A percentile compares a stretch with the other conserved stretches of the same genome.
Conservation (phyloP, 1,139 yeast species). For the Scheffersomyces quercinus region DNA sequence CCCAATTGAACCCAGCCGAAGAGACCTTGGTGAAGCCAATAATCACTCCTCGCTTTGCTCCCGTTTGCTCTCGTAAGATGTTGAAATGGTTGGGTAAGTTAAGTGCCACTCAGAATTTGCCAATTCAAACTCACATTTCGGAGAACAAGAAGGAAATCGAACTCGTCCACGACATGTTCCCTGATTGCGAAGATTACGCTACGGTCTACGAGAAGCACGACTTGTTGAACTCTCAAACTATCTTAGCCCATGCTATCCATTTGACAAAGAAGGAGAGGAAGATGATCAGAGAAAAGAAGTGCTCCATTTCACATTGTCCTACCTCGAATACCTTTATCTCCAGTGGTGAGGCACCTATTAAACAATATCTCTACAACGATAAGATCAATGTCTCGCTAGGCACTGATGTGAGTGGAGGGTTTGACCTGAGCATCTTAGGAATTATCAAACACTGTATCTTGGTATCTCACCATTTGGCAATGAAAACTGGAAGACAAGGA, state of each 20-base stretch:
- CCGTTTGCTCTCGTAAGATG: constrained; percentile 70
- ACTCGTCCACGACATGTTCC: constrained; percentile 75
- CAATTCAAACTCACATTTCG: constrained; percentile 86
- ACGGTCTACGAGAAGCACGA: constrained; percentile 71
- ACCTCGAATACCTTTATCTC: constrained; percentile 85
- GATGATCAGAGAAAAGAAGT: constrained; percentile 49
- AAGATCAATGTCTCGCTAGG: constrained; percentile 83
- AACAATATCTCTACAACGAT: constrained; percentile 60
- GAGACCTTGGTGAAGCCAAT: constrained; percentile 64
- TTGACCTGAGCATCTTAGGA: constrained; percentile 72
- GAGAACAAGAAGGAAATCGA: constrained; percentile 77
- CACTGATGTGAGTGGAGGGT: constrained; percentile 93
- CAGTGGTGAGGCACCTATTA: constrained; percentile 86
- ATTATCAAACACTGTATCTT: constrained; percentile 77
- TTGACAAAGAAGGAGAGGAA: constrained; percentile 63
- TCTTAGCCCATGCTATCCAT: constrained; percentile 89
- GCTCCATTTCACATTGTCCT: constrained; percentile 93
- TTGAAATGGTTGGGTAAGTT: constrained; percentile 64
- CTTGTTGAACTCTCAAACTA: constrained; percentile 63
- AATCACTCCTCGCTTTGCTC: constrained; percentile 93
- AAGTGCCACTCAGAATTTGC: constrained; percentile 50
- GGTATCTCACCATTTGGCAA: constrained; percentile 82
- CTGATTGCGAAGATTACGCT: constrained; percentile 68
- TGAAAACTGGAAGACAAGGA: constrained; percentile 47
- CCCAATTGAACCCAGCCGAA: constrained; percentile 48